Conservation (phyloP, 768 basidiomycete genomes). For the Lentinula raphanica region DNA sequence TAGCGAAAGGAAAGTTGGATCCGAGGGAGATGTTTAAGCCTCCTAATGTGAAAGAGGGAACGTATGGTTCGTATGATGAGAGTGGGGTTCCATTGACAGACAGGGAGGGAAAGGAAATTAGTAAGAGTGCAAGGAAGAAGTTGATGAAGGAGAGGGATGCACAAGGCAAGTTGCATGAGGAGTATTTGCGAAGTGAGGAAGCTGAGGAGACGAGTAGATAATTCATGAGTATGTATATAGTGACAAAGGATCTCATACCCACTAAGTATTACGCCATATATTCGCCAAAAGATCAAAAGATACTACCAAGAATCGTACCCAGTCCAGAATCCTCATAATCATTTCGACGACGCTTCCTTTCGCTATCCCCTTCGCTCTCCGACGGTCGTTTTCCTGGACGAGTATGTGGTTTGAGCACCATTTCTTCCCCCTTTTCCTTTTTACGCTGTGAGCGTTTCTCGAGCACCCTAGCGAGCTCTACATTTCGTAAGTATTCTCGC, state of each 20-base stretch:
- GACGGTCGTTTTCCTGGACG: slow-evolving; percentile 1
- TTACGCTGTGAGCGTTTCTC: slow-evolving; percentile 75
- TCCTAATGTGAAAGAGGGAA: slow-evolving; percentile 65
- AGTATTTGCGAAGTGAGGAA: slow-evolving; percentile 51
- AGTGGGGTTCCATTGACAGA: slow-evolving; percentile 83
- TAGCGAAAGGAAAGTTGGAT: slow-evolving; percentile 78
- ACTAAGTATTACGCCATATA: no score
- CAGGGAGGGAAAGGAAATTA: slow-evolving; percentile 75
- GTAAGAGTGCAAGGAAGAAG: slow-evolving; percentile 78
- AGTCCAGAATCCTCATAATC: slow-evolving; percentile 21
- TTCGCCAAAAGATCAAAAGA: slow-evolving; percentile 46
- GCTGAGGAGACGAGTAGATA: no score
- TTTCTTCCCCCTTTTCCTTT: slow-evolving; percentile 50
- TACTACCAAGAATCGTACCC: slow-evolving; percentile 40
- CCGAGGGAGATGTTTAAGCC: slow-evolving; percentile 82
- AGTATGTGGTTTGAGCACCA: slow-evolving; percentile 15
- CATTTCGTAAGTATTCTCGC: slow-evolving; percentile 87
- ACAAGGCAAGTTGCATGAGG: slow-evolving; percentile 79
- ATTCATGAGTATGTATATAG: no score
- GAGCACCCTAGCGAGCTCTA: slow-evolving; percentile 84
- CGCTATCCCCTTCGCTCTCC: neutral
- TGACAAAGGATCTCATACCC: no score
- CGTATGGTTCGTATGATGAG: slow-evolving; percentile 82
- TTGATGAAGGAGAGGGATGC: slow-evolving; percentile 62
- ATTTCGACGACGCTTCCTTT: neutral